Evolutionary conservation across 2,329 filamentous ascomycete species (phyloP).

Genomic region (Hypoxylon sp.): DNA sequence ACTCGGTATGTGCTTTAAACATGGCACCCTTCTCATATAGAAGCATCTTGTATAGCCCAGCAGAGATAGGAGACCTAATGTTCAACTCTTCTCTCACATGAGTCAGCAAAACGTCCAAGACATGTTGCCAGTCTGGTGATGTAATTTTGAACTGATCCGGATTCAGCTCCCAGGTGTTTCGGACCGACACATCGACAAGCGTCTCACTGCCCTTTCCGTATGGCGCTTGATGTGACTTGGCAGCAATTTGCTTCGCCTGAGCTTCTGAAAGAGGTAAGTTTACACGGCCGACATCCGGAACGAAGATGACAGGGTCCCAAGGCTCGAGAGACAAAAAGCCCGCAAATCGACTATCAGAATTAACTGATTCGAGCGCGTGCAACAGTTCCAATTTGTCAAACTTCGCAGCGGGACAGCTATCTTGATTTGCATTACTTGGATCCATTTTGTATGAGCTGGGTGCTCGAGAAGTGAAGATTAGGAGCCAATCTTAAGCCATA

Average conservation of each 20-base stretch:
- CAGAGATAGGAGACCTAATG: conserved; percentile 51
- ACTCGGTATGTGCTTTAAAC: conserved; percentile 64
- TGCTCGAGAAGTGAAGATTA: neutral
- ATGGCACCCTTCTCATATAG: conserved; percentile 65
- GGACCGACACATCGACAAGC: conserved; percentile 58
- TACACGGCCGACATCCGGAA: conserved; percentile 45
- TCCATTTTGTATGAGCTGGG: neutral
- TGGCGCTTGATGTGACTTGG: conserved; percentile 53
- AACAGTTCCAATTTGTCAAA: conserved; percentile 7
- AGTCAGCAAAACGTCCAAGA: conserved; percentile 47
- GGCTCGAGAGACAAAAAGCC: neutral
- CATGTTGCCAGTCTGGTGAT: conserved; percentile 54
- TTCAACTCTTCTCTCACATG: conserved; percentile 54
- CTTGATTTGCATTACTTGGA: neutral
- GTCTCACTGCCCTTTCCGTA: conserved; percentile 59
- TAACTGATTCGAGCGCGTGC: conserved; percentile 18
- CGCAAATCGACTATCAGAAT: conserved; percentile 7
- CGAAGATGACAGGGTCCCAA: conserved; percentile 25
- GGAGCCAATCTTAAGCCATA: neutral
- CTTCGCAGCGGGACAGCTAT: too few relatives aligned
- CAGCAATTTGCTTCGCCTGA: conserved; percentile 49
- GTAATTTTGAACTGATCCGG: conserved; percentile 57
- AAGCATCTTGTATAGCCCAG: conserved; percentile 63
- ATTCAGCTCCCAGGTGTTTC: conserved; percentile 62
- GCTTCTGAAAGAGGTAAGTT: conserved; percentile 47